phyloP scores from a whole-genome alignment of 2,329 filamentous ascomycete genomes.

The Fusarium guadeloupense region DNA sequence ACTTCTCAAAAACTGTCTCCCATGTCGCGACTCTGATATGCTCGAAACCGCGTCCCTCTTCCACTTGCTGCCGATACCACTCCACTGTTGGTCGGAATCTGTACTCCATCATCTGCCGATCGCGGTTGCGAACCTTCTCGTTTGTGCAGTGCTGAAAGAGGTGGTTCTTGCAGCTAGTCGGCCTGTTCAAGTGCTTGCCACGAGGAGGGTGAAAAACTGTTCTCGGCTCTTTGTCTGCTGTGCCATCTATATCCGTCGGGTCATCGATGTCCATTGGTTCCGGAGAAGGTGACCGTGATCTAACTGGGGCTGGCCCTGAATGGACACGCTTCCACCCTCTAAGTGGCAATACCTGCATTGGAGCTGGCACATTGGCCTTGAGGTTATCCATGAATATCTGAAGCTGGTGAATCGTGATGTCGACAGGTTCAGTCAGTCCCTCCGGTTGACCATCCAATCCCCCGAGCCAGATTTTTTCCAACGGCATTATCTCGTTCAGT shows the following conservation, averaged over 20 bases:
- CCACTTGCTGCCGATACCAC: slow-evolving; percentile 61
- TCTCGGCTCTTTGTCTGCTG: slow-evolving; percentile 33
- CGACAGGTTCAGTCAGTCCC: slow-evolving; percentile 49
- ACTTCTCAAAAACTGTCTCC: slow-evolving; percentile 51
- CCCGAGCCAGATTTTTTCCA: slow-evolving; percentile 59
- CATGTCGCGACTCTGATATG: slow-evolving; percentile 59
- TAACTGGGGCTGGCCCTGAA: slow-evolving; percentile 5
- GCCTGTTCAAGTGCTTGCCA: slow-evolving; percentile 27
- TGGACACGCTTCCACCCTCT: slow-evolving; percentile 53
- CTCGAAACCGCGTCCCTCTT: slow-evolving; percentile 59
- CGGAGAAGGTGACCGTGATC: background rate
- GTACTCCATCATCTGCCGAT: slow-evolving; percentile 42
- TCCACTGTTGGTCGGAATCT: slow-evolving; percentile 57
- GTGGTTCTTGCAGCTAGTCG: slow-evolving; percentile 54
- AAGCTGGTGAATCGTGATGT: slow-evolving; percentile 54
- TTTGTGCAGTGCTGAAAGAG: slow-evolving; percentile 52
- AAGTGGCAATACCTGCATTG: slow-evolving; percentile 36
- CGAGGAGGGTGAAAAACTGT: slow-evolving; percentile 60
- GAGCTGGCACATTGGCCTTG: slow-evolving; percentile 50
- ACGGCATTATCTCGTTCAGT: slow-evolving; percentile 35
- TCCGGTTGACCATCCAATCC: slow-evolving; percentile 43
- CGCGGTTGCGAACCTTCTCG: background rate
- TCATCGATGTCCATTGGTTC: slow-evolving; percentile 37
- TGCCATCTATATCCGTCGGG: slow-evolving; percentile 29
- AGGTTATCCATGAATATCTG: slow-evolving; percentile 46